Conservation (phyloP, 352 stramenopile species). For the Aphanomyces cochlioides region DNA sequence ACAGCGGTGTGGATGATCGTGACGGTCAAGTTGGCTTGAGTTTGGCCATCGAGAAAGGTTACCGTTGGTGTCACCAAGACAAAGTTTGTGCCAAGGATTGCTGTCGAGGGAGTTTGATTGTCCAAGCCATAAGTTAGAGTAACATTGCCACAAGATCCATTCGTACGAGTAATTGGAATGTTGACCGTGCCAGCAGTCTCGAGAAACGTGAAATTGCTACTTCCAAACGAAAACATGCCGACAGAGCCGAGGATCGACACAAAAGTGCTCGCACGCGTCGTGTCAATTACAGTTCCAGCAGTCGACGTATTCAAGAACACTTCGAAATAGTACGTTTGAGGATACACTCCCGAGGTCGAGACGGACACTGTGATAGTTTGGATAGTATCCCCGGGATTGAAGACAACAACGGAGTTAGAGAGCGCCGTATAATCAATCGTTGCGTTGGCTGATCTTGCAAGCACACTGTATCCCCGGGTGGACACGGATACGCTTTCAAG, state of each 20-base stretch:
- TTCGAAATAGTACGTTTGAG: conserved; percentile 48
- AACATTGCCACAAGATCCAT: conserved; percentile 43
- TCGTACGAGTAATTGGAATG: conserved; percentile 48
- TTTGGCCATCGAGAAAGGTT: conserved; percentile 50
- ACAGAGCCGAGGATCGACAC: conserved; percentile 32
- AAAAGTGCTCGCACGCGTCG: conserved; percentile 36
- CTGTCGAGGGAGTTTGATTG: conserved; percentile 48
- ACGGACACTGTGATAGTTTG: conserved; percentile 40
- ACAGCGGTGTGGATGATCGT: conserved; percentile 54
- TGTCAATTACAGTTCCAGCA: conserved; percentile 33
- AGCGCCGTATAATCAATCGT: conserved; percentile 41
- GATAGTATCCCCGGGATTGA: conserved; percentile 34
- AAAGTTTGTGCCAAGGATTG: conserved; percentile 62
- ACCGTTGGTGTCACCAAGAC: conserved; percentile 41
- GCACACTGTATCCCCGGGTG: conserved; percentile 32
- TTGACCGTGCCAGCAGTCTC: conserved; percentile 45
- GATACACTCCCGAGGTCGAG: conserved; percentile 47
- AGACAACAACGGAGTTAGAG: conserved; percentile 33
- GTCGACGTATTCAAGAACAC: conserved; percentile 36
- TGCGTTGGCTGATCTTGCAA: conserved; percentile 30
- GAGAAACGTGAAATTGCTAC: conserved; percentile 49
- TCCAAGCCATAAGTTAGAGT: conserved; percentile 45
- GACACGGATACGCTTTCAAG: conserved; percentile 42
- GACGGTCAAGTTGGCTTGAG: conserved; percentile 45
- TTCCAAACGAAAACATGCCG: conserved; percentile 53